Base-by-base conservation (phyloP, 345 rosid species). In the Geranium rotundifolium region DNA sequence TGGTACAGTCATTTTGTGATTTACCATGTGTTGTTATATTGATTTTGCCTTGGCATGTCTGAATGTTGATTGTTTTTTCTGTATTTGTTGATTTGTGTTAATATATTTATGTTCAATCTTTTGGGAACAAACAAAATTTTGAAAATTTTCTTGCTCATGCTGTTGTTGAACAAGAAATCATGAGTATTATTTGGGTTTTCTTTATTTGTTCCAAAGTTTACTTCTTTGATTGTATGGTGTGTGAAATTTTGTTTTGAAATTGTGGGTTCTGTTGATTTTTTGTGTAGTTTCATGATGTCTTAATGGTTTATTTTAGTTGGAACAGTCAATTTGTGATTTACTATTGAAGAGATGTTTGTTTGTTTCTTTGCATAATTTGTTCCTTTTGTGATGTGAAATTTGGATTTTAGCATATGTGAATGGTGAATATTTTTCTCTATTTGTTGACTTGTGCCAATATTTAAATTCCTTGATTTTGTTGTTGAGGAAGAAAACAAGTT, bases 151-250 rank as follows among this genome's bases (percentile, higher is more conserved):
- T 23, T 23, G 27, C 27, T 5, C 46, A 37, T 37, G 7, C 90
- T 18, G 85, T 88, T 71, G 92, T 96, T 69, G 86, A 96, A 97
- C 90, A 50, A 81, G 61, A 49, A n/a, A 5, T 20, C 16, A 52
- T 19, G 14, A 7, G n/a, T 58, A 4, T 34, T 34, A 2, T 34
- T 8, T 34, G 41, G 41, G 10, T 34, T 34, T 34, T 34, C 27
- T 46, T 10, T 60, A 27, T 4, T 5, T 57, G 8, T 31, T 52
- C 34, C 59, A 54, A 37, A n/a, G 54, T 67, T 64, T 16, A 39
- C 29, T 29, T 29, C 63, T 54, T 63, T 39, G 41, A 34, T 34
- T 34, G 10, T 34, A 34, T 34, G 41, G 6, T 34, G 41, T 34
- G 10, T 34, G 41, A 34, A 4, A 34, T 34, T 34, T 34, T 34